phyloP scores from a whole-genome alignment of 345 rosid genomes.

The Limnanthes douglasii region DNA sequence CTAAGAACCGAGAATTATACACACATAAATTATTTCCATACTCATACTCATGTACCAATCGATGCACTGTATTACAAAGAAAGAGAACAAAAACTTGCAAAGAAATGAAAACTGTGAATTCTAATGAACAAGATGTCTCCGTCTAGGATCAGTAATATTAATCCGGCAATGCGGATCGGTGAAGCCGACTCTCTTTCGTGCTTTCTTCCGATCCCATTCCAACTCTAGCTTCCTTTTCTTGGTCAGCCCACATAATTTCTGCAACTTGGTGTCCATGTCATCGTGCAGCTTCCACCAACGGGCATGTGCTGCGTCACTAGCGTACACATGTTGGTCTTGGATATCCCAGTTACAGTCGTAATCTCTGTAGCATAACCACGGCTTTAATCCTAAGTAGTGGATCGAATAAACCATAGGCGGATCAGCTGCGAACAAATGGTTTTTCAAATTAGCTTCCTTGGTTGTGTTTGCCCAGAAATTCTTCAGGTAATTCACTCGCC shows the following conservation, averaged over 20 bases:
- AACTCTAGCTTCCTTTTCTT: slow-evolving; percentile 46
- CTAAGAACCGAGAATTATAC: too few species aligned
- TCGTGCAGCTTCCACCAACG: slow-evolving; percentile 89
- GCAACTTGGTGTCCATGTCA: slow-evolving; percentile 42
- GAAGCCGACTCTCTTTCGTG: slow-evolving; percentile 25
- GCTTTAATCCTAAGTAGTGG: slow-evolving; percentile 78
- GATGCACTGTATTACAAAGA: too few species aligned
- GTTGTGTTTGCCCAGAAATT: slow-evolving; percentile 85
- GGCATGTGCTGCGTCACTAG: slow-evolving; percentile 68
- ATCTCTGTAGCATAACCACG: slow-evolving; percentile 88
- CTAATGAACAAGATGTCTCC: slow-evolving; percentile 23
- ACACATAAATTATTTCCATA: too few species aligned
- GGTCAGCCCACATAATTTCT: slow-evolving; percentile 53
- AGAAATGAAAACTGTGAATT: too few species aligned
- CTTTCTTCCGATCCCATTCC: slow-evolving; percentile 61
- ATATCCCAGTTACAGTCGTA: slow-evolving; percentile 84
- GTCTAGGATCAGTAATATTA: slow-evolving; percentile 62
- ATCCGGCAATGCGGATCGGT: slow-evolving; percentile 61
- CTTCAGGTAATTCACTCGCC: slow-evolving; percentile 68
- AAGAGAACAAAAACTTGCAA: too few species aligned
- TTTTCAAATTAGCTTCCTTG: slow-evolving; percentile 44
- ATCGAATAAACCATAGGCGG: slow-evolving; percentile 69
- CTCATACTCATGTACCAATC: too few species aligned
- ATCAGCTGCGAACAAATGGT: slow-evolving; percentile 56
- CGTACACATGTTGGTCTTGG: slow-evolving; percentile 44